These are phyloP conservation scores for Hypoxylon sp. DNA, from an alignment of 2,329 filamentous ascomycete species.

Conservation along the genomic window DNA sequence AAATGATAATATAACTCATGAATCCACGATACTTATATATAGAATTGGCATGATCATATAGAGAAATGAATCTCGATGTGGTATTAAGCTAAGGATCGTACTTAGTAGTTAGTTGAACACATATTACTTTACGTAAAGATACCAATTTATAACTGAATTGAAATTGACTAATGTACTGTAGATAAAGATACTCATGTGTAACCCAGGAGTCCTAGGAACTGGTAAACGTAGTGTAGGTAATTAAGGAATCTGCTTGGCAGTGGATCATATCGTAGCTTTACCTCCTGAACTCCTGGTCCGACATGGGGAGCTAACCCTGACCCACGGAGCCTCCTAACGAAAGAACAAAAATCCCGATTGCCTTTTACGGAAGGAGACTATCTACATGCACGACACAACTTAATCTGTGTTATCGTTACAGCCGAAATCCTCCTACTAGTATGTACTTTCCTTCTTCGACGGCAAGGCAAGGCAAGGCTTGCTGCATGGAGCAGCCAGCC, in stretches of 20 bases:
- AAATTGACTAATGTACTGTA: no score
- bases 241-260: conserved; percentile 20
- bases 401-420: conserved; percentile 10
- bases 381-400: not conserved
- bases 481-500: not conserved
- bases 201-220: no score
- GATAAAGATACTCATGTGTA: no score
- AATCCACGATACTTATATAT: no score
- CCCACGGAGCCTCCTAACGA: conserved; percentile 5
- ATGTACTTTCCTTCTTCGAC: conserved; percentile 1
- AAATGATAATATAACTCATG: no score
- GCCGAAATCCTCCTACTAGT: not conserved
- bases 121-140: no score
- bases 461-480: conserved; percentile 3
- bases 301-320: not conserved
- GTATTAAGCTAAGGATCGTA: no score
- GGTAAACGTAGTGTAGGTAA: conserved; percentile 1
- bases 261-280: conserved; percentile 14
- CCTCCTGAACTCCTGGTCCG: not conserved
- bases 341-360: conserved; percentile 23
- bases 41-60: no score
- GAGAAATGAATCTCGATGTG: no score
- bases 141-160: no score
- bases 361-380: conserved; percentile 33
- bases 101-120: no score